Evolutionary conservation across 1,284 basidiomycete genomes (phyloP).

Genomic region (Lentinula novae-zelandiae): DNA sequence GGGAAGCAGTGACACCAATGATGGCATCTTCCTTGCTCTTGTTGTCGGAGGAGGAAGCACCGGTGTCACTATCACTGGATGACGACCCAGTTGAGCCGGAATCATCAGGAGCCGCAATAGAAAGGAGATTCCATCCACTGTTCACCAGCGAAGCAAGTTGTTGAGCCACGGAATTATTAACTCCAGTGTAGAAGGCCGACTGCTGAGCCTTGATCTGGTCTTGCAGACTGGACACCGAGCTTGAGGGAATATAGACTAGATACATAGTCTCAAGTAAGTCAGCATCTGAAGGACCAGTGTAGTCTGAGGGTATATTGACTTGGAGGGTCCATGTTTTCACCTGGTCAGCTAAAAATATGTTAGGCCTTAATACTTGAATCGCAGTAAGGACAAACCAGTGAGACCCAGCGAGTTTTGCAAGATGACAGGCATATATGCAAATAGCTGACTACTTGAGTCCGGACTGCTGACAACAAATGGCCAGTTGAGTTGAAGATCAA

Average conservation of each 20-base stretch:
- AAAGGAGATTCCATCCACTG: conserved; percentile 49
- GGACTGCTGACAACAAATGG: conserved; percentile 48
- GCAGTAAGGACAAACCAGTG: conserved; percentile 34
- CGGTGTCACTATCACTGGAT: conserved; percentile 19
- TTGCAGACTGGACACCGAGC: conserved; percentile 46
- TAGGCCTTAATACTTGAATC: neutral
- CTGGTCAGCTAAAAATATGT: conserved; percentile 24
- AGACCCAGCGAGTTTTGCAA: conserved; percentile 48
- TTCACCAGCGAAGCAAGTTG: conserved; percentile 60
- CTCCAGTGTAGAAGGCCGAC: conserved; percentile 59
- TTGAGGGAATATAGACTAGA: conserved; percentile 54
- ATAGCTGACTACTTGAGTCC: conserved; percentile 57
- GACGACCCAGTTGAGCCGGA: conserved; percentile 21
- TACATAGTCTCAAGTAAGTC: conserved; percentile 53
- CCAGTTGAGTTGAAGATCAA: conserved; percentile 58
- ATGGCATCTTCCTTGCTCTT: conserved; percentile 68
- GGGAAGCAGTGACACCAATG: conserved; percentile 73
- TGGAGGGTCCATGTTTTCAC: conserved; percentile 57
- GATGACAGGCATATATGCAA: conserved; percentile 52
- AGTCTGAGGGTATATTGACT: conserved; percentile 54
- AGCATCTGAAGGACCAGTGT: conserved; percentile 42
- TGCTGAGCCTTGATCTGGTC: conserved; percentile 49
- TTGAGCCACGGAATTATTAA: conserved; percentile 31
- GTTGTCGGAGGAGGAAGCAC: conserved; percentile 23
- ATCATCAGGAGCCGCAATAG: conserved; percentile 33